Percentiles rank a stretch among this genome's conserved stretches.
These are phyloP conservation scores for Schizosaccharomyces cryophilus DNA, from an alignment of 805 yeast species.

Conservation along the genomic window DNA sequence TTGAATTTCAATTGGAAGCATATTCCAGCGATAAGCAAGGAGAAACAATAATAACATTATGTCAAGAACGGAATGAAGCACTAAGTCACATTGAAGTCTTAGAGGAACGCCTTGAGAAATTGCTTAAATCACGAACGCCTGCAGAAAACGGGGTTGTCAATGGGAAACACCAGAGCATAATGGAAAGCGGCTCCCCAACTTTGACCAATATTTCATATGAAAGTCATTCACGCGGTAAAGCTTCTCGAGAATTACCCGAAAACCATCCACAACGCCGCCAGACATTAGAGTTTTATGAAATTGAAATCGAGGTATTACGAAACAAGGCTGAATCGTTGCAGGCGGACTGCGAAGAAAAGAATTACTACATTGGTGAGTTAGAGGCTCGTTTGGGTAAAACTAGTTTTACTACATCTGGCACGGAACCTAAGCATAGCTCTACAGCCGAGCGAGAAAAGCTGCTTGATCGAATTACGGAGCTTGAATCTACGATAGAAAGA, in stretches of 20 bases:
- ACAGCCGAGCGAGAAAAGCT: not conserved
- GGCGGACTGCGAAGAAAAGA: not conserved
- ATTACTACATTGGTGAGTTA: not conserved
- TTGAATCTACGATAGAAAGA: not conserved
- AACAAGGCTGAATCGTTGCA: not conserved
- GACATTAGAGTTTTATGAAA: not conserved
- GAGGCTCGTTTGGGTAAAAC: not conserved
- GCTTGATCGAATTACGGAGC: not conserved
- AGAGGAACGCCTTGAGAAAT: not conserved
- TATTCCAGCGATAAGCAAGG: not conserved
- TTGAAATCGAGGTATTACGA: not conserved
- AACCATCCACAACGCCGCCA: conserved; percentile 1
- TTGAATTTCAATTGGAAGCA: not conserved
- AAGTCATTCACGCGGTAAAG: not conserved
- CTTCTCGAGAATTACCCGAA: not conserved
- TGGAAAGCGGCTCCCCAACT: not conserved
- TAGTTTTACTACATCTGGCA: not conserved
- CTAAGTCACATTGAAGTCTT: not conserved
- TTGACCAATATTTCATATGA: not conserved
- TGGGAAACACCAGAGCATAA: not conserved
- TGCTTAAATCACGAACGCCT: not conserved
- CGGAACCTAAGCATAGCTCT: not conserved
- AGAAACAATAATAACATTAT: not conserved
- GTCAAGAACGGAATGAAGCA: not conserved
- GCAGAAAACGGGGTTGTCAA: not conserved